Evolutionary conservation across 192 early-diverging fungal genomes (phyloP), one percentile per base, ranked within the genome.

Genomic region (Ambispora gerdemannii): DNA sequence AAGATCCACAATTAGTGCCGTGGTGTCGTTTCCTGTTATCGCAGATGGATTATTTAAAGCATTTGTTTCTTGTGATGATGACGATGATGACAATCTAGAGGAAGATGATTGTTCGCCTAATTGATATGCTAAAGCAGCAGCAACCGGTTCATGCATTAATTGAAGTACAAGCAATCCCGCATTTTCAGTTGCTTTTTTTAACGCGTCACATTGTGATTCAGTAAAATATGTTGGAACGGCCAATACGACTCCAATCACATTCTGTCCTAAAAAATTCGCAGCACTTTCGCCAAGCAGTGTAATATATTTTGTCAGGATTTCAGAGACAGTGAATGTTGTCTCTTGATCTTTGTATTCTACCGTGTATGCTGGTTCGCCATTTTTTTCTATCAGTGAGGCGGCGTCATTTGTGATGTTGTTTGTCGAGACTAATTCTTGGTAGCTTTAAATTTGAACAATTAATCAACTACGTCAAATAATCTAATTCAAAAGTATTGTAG

Each of bases 151-250:
- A 35, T 89, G 81, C 24, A 98, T 84, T 50, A 92, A 84, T 83
- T 91, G 91, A 55, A 91, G 81, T 25, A 90, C 84, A 34, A 82
- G 82, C 73, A 97, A 87, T 19, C 93, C 94, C 33, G 94, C 93
- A 58, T 82, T 86, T 25, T 80, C 80, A 67, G 90, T 88, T 36
- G 91, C 84, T 52, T 77, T 74, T 19, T 78, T 69, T 27, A 98
- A 75, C 50, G 89, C 90, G 47, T 79, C 76, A 50, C 85, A 82
- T 76, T 94, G 90, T 65, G 77, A 79, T 24, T 87, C 86, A 31
- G 86, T 84, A 72, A 95, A 95, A 77, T 92, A 86, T n/a, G 91
- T 84, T 35, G 96, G 95, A 70, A 90, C 84, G 4, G 93, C 91
- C 66, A 98, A 75, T 34, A 98, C 93, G 38, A 83, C 88, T 38